These are phyloP conservation scores for Capsicum baccatum DNA, from an alignment of 257 asterid genomes.

Conservation along the genomic window DNA sequence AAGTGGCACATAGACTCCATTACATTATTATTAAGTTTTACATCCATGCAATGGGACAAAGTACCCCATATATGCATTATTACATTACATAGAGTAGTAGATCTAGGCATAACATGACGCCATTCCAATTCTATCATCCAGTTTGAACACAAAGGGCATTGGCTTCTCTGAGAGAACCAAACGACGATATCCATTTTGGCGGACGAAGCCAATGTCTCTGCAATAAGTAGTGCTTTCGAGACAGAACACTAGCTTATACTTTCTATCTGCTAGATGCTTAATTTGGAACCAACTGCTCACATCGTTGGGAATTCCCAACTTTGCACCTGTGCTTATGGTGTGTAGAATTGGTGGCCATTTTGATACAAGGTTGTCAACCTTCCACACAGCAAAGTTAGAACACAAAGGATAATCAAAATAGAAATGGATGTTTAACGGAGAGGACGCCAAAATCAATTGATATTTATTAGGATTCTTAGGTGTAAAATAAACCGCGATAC, in stretches of 20 bases:
- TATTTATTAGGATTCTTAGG: neutral
- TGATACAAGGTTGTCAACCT: neutral
- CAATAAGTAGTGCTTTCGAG: neutral
- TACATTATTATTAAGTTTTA: neutral
- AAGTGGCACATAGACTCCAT: neutral
- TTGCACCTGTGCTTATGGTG: neutral
- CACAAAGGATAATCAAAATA: neutral
- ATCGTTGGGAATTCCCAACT: neutral
- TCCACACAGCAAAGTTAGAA: neutral
- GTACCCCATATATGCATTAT: neutral
- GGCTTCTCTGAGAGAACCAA: neutral
- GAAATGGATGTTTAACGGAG: neutral
- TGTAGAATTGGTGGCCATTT: neutral
- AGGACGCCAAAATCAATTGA: neutral
- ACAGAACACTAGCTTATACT: neutral
- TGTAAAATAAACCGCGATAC: neutral
- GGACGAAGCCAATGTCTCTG: neutral
- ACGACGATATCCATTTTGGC: neutral
- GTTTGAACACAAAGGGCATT: too few relatives aligned
- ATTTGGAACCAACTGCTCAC: neutral
- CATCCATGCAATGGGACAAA: neutral
- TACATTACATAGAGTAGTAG: neutral
- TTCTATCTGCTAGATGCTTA: too few relatives aligned
- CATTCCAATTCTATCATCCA: neutral
- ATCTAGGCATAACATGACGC: neutral